These are phyloP conservation scores for Geotrichum histeridarum DNA, from an alignment of 1,139 yeast genomes.

Conservation along the genomic window DNA sequence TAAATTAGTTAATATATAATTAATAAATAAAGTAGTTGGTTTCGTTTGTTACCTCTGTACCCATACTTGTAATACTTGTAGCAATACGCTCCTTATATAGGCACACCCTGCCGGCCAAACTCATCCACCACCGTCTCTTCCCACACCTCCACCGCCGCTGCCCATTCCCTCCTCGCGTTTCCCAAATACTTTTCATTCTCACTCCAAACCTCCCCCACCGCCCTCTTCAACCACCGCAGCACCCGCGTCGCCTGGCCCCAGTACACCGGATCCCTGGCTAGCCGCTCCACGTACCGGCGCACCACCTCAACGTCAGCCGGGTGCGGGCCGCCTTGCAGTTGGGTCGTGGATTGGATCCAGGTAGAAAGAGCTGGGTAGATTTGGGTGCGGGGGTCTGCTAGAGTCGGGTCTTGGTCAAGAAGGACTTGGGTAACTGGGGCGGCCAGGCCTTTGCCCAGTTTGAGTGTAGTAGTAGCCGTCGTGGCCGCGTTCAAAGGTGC, in stretches of 20 bases:
- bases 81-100: neutral
- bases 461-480: no score
- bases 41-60: no score
- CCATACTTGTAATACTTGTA: no score
- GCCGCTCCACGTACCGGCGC: conserved; percentile 1
- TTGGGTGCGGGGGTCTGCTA: neutral
- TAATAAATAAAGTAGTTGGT: neutral
- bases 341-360: neutral
- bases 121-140: neutral
- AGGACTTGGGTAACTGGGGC: no score
- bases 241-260: conserved; percentile 11
- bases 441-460: no score
- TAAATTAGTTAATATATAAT: neutral
- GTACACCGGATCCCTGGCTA: neutral
- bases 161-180: neutral
- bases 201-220: neutral
- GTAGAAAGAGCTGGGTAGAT: conserved; percentile 4
- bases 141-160: neutral
- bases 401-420: neutral
- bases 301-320: conserved; percentile 13
- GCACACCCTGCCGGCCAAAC: neutral
- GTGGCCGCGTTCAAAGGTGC: no score
- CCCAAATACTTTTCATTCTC: neutral
- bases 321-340: conserved; percentile 18
- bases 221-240: conserved; percentile 9